Conservation (phyloP, 1,284 basidiomycete species). For the Serendipita sp. region DNA sequence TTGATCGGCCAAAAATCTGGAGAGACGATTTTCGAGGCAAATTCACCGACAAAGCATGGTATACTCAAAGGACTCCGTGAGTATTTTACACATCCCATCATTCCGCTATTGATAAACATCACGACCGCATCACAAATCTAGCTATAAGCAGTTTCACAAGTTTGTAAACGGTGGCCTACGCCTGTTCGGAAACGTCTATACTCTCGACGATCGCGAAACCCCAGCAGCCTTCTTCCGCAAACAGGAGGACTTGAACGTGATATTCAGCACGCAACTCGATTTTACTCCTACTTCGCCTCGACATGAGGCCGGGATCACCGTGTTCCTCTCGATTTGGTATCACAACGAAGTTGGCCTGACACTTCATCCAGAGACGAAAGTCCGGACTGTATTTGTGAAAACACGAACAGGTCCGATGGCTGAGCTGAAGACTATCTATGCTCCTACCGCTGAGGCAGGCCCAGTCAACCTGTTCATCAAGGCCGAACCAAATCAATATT, state of each 20-base stretch:
- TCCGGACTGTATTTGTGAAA: conserved; percentile 9
- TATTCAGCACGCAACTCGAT: conserved; percentile 9
- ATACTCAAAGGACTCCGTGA: conserved; percentile 12
- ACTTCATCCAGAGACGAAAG: conserved; percentile 8
- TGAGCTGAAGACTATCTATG: conserved; percentile 8
- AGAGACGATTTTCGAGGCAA: conserved; percentile 12
- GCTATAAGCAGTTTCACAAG: conserved; percentile 10
- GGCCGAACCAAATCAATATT: conserved; percentile 9
- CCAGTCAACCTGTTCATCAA: conserved; percentile 10
- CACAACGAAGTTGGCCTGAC: conserved; percentile 12
- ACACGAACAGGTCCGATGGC: conserved; percentile 10
- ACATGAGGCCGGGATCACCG: conserved; percentile 10
- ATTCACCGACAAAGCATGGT: conserved; percentile 12
- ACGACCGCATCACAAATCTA: background rate
- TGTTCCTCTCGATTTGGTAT: conserved; percentile 11
- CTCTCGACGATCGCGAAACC: conserved; percentile 13
- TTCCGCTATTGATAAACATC: background rate
- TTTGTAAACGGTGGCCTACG: conserved; percentile 10
- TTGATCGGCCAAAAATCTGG: conserved; percentile 9
- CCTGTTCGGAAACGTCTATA: conserved; percentile 13
- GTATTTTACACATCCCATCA: conserved; percentile 1
- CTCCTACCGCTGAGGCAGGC: conserved; percentile 1
- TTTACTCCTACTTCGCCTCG: conserved; percentile 10
- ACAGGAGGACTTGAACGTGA: conserved; percentile 8
- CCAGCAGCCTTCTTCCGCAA: conserved; percentile 14